Conservation (phyloP, 2,329 filamentous ascomycete species). For the Penicillium thymicola region DNA sequence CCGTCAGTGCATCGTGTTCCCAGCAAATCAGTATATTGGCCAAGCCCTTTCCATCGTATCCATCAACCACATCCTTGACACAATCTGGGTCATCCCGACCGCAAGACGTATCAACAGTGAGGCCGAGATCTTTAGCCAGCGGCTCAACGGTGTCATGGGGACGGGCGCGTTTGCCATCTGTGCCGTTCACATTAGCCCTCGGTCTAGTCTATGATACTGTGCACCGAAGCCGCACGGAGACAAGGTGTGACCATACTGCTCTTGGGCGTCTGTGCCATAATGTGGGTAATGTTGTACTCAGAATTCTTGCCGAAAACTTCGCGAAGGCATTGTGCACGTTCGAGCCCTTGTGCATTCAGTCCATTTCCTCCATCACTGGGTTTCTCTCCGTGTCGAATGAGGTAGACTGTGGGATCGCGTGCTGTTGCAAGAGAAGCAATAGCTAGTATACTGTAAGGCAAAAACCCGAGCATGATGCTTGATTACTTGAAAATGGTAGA, state of each 20-base stretch:
- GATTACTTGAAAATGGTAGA: background rate
- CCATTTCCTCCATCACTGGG: slow-evolving; percentile 49
- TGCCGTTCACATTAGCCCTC: slow-evolving; percentile 13
- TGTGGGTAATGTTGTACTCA: slow-evolving; percentile 55
- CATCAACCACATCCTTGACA: slow-evolving; percentile 50
- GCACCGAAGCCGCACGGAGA: background rate
- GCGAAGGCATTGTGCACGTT: slow-evolving; percentile 59
- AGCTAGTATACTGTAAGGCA: slow-evolving; percentile 2
- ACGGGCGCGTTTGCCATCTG: slow-evolving; percentile 51
- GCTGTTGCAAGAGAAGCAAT: slow-evolving; percentile 13
- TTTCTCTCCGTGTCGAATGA: slow-evolving; percentile 65
- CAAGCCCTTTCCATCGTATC: slow-evolving; percentile 45
- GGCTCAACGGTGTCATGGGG: slow-evolving; percentile 58
- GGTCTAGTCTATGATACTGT: background rate
- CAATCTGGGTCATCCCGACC: slow-evolving; percentile 55
- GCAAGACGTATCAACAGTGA: slow-evolving; percentile 56
- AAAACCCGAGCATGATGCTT: background rate
- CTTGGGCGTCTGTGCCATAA: slow-evolving; percentile 57
- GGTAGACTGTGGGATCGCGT: slow-evolving; percentile 53
- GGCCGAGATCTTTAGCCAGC: slow-evolving; percentile 53
- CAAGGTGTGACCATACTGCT: slow-evolving; percentile 26
- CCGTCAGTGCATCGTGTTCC: slow-evolving; percentile 55
- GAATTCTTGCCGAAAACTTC: slow-evolving; percentile 54
- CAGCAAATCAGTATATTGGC: slow-evolving; percentile 61
- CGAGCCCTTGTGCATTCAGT: slow-evolving; percentile 50